Percentiles rank a stretch among this genome's conserved stretches.
Conservation (phyloP, 2,329 filamentous ascomycete species). For the Hypoxylon sp. region DNA sequence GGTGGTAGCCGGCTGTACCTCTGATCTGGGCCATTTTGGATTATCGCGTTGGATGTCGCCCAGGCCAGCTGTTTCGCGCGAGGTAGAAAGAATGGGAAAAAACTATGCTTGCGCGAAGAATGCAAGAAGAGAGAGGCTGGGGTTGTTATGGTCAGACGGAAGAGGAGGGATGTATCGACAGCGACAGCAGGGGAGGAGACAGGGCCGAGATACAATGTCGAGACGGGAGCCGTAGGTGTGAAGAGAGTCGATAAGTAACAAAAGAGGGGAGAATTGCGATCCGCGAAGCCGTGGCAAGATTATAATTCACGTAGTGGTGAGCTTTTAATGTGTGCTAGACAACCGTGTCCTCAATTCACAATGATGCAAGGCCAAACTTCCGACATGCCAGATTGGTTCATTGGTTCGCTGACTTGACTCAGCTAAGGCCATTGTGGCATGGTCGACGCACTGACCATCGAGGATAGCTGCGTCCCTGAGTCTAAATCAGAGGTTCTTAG, state of each 20-base stretch:
- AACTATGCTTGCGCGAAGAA: conserved; percentile 30
- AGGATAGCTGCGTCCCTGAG: background rate
- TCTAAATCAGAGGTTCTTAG: conserved; percentile 14
- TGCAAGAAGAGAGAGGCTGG: conserved; percentile 12
- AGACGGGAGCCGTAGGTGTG: conserved; percentile 1
- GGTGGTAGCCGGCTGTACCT: conserved; percentile 85
- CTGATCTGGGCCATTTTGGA: conserved; percentile 64
- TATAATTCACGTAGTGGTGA: conserved; percentile 26
- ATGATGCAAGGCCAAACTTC: conserved; percentile 46
- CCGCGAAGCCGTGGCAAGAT: conserved; percentile 14
- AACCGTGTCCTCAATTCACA: conserved; percentile 57
- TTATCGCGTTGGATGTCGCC: conserved; percentile 37
- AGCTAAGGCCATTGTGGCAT: conserved; percentile 36
- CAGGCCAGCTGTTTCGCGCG: conserved; percentile 48
- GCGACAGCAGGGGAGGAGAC: background rate
- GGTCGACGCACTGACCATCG: conserved; percentile 32
- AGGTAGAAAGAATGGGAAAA: conserved; percentile 11
- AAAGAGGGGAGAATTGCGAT: conserved; percentile 15
- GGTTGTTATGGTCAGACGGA: conserved; percentile 4
- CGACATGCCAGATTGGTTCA: conserved; percentile 47
- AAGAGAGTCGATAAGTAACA: conserved; percentile 10
- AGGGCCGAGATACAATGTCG: conserved; percentile 2
- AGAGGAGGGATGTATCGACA: background rate
- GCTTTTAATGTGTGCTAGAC: conserved; percentile 48
- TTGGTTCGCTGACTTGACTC: conserved; percentile 37